Conservation (phyloP, 495 filamentous ascomycete species). For the Tuber melanosporum region DNA sequence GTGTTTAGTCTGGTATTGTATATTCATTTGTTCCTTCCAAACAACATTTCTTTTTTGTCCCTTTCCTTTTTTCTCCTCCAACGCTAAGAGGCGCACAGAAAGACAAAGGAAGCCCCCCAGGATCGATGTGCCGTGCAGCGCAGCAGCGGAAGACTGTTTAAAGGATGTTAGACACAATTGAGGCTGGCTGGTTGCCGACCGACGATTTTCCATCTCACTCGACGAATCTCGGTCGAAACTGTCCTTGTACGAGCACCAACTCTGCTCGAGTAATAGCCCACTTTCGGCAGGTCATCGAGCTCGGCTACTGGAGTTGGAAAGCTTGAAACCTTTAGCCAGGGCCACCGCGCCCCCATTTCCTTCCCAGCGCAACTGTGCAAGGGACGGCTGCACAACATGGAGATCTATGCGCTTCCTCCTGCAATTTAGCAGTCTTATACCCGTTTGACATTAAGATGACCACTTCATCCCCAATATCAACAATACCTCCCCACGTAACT, state of each 20-base stretch:
- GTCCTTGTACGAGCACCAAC: neutral
- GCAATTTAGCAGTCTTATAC: slow-evolving; percentile 23
- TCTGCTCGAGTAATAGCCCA: neutral
- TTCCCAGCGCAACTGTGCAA: slow-evolving; percentile 16
- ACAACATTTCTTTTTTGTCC: neutral
- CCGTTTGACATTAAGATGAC: slow-evolving; percentile 4
- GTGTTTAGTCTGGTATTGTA: neutral
- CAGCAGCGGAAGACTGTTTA: neutral
- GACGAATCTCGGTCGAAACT: neutral
- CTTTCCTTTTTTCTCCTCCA: neutral
- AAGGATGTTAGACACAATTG: neutral
- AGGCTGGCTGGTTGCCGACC: neutral
- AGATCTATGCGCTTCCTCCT: slow-evolving; percentile 39
- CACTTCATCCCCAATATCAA: neutral
- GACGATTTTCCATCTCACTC: slow-evolving; percentile 1
- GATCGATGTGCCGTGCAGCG: neutral
- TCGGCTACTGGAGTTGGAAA: slow-evolving; percentile 26
- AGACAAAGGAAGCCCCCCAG: neutral
- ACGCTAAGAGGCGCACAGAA: neutral
- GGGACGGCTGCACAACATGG: slow-evolving; percentile 34
- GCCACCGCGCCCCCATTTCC: neutral
- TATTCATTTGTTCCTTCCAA: neutral
- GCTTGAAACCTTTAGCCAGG: slow-evolving; percentile 26
- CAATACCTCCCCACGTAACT: neutral
- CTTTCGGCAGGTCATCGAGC: slow-evolving; percentile 1